Base-by-base conservation (phyloP, 768 basidiomycete species). In the Gelatoporia subvermispora region DNA sequence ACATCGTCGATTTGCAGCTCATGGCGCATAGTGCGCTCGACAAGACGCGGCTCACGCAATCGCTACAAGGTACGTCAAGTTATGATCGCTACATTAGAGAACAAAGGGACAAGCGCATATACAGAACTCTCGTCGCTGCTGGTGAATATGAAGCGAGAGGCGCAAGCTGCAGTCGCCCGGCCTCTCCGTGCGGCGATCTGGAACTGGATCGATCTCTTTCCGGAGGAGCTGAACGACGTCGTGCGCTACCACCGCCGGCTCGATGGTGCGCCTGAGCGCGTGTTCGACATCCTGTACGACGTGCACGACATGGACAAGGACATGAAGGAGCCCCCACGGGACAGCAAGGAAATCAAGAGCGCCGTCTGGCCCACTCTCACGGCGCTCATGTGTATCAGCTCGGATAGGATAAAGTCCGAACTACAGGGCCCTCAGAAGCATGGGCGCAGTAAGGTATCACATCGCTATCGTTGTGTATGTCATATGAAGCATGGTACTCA, bases 151-250 rank as follows among this genome's bases (percentile, higher is more conserved):
- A 81, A 79, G 54, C 75, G 73, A 28, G 82, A 88, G 35, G 78
- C 84, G 0, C 89, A 91, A 49, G 65, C 77, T 13, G 82, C 85
- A 1, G 75, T 93, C 41, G 81, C 90, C 0, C 70, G 78, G 22
- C 79, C 85, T 22, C 73, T 95, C 31, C 80, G 90, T 18, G 73
- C 77, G 23, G 89, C 88, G 1, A 72, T 95, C 22, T 94, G 93
- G 92, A 91, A 86, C 53, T 95, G 91, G 91, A 82, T 94, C 25
- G 82, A 86, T 24, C 71, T 79, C 20, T 88, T 84, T 59, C 85
- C 89, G 0, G 68, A 72, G 4, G 89, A 96, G 61, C 95, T 83
- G 63, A 84, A 84, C 45, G 83, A 90, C 7, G 74, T 80, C 4
- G 74, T 92, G 34, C 72, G 76, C 9, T 70, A 73, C 3, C 74